These are phyloP conservation scores for Ilyonectria sp. DNA, from an alignment of 2,329 filamentous ascomycete genomes.

Conservation along the genomic window DNA sequence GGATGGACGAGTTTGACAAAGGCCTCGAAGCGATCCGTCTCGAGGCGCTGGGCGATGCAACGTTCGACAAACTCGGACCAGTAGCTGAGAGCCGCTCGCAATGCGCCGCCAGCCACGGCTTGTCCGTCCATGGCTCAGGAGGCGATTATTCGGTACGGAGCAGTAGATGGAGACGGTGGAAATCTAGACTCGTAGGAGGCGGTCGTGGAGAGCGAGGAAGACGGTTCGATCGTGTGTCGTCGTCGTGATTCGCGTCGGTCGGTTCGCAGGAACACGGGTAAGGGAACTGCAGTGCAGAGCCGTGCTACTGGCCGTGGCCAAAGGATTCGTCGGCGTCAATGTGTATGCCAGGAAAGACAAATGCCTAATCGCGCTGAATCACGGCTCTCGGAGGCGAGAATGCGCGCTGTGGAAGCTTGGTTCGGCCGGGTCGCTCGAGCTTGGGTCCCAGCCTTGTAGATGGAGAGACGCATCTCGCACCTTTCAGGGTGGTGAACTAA, in stretches of 20 bases:
- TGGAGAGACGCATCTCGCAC: neutral
- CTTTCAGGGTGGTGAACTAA: neutral
- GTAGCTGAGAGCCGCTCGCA: conserved; percentile 53
- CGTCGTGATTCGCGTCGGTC: neutral
- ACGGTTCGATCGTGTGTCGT: neutral
- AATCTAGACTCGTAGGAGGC: too few relatives aligned
- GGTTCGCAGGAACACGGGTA: neutral
- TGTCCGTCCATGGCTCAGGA: conserved; percentile 47
- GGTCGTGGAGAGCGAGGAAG: neutral
- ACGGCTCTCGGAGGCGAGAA: neutral
- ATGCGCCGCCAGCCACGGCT: conserved; percentile 37
- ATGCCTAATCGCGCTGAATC: neutral
- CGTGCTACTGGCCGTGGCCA: neutral
- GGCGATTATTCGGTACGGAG: conserved; percentile 1
- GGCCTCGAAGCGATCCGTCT: conserved; percentile 66
- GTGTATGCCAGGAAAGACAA: neutral
- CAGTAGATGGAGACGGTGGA: neutral
- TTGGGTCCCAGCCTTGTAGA: conserved; percentile 21
- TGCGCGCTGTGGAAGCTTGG: conserved; percentile 13
- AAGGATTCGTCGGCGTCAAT: neutral
- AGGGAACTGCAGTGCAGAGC: neutral
- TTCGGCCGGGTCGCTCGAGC: conserved; percentile 4
- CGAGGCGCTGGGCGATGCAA: conserved; percentile 67
- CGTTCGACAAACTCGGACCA: conserved; percentile 68
- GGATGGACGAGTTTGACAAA: conserved; percentile 65